Evolutionary conservation across 2,329 filamentous ascomycete genomes (phyloP), one percentile per base, ranked within the genome.

Genomic region (Pseudopyricularia cyperi): DNA sequence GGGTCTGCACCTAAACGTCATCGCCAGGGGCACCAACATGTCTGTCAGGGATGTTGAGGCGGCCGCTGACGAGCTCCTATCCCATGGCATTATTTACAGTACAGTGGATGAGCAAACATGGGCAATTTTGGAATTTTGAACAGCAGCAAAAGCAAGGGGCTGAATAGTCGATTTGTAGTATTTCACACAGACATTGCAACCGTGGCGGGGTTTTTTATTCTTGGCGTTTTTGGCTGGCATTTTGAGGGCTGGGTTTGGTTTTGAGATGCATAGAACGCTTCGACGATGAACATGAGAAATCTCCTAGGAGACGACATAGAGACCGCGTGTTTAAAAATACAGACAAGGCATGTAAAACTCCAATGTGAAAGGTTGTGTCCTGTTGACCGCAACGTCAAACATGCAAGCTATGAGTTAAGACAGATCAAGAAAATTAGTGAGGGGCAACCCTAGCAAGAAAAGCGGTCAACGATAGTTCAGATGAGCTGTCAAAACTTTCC

Each of bases 21-120:
- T 98, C 59, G 82, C 85, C 11, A 73, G 74, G 48, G 74, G 77
- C 54, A 73, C 84, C 17, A 74, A 78, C 7, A 68, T 96, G 68
- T 74, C 83, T 8, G 68, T 82, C 30, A 74, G 74, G 26, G 87
- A 94, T 46, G 85, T 93, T 14, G 71, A 83, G 59, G 79, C 76
- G 51, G 90, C 82, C n/a, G 81, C 86, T 9, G 88, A 95, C 60
- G 89, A 97, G 68, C 68, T 98, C 62, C 67, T 89, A 44, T 73
- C 73, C 2, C 69, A 79, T 52, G 88, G 89, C 30, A 64, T 88
- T 59, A 87, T 95, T 57, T 98, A 89, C 69, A 88, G 89, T 28
- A 98, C 94, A 9, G 77, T 95, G 7, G 89, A 97, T 68, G 91
- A 97, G 62, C 78, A 87, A 67, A 97, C 91, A 1, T 97, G 87